These are phyloP conservation scores for Mortierella sp. DNA, from an alignment of 371 early-diverging fungal genomes.

Conservation along the genomic window DNA sequence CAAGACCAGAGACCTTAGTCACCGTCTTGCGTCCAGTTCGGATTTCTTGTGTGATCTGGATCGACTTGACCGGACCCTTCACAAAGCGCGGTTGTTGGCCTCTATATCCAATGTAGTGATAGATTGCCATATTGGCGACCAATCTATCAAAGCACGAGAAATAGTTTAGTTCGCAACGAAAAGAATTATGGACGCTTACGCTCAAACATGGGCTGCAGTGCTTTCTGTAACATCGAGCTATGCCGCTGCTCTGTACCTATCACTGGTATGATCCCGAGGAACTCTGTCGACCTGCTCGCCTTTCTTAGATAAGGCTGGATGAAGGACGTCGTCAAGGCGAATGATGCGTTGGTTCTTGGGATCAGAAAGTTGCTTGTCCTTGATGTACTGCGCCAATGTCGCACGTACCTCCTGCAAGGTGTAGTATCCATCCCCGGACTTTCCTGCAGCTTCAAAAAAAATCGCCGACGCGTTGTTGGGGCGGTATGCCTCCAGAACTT, in stretches of 20 bases:
- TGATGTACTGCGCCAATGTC: slow-evolving; percentile 72
- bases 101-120: slow-evolving; percentile 42
- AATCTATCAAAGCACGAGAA: slow-evolving; percentile 17
- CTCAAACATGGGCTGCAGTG: background rate
- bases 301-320: slow-evolving; percentile 32
- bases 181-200: background rate
- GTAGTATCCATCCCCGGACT: slow-evolving; percentile 70
- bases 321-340: slow-evolving; percentile 29
- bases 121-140: slow-evolving; percentile 38
- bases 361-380: slow-evolving; percentile 67
- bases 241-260: slow-evolving; percentile 24
- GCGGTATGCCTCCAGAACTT: slow-evolving; percentile 68
- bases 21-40: slow-evolving; percentile 76
- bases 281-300: slow-evolving; percentile 45
- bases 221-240: too few species aligned
- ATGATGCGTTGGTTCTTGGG: slow-evolving; percentile 70
- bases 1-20: slow-evolving; percentile 74
- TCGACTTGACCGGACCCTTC: slow-evolving; percentile 63
- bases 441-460: slow-evolving; percentile 67
- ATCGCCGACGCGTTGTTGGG: slow-evolving; percentile 61
- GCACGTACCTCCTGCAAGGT: slow-evolving; percentile 68
- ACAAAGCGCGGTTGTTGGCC: slow-evolving; percentile 44
- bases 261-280: slow-evolving; percentile 37
- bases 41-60: slow-evolving; percentile 71
- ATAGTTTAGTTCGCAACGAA: slow-evolving; percentile 29